Percentiles rank a stretch among this genome's conserved stretches.
phyloP scores from a whole-genome alignment of 441 rosid genomes.

The Monsonia emarginata region DNA sequence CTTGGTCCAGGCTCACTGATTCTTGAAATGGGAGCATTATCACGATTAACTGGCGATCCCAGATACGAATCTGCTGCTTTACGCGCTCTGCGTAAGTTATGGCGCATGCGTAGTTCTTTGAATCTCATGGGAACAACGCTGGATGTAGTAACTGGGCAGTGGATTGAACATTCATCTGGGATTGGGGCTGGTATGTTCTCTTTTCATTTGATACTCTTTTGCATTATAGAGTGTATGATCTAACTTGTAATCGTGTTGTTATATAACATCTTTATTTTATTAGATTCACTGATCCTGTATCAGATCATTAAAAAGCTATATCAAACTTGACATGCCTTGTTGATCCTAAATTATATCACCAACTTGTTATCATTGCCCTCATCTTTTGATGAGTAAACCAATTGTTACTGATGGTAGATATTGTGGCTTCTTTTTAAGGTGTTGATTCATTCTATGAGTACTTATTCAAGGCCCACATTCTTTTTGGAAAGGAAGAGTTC shows the following conservation, averaged over 20 bases:
- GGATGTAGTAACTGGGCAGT: slow-evolving; percentile 67
- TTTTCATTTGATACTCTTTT: slow-evolving; percentile 12
- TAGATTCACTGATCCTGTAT: not conserved
- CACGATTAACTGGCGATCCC: slow-evolving; percentile 79
- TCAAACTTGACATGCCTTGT: slow-evolving; percentile 3
- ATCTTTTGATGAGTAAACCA: slow-evolving; percentile 8
- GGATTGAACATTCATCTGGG: slow-evolving; percentile 86
- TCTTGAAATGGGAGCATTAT: slow-evolving; percentile 93
- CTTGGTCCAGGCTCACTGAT: slow-evolving; percentile 64
- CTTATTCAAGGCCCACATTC: slow-evolving; percentile 77
- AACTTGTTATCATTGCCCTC: slow-evolving; percentile 3
- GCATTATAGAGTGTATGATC: slow-evolving; percentile 1
- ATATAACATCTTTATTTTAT: slow-evolving; percentile 1
- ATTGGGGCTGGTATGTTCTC: slow-evolving; percentile 78
- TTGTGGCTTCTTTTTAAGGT: slow-evolving; percentile 39
- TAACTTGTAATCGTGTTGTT: slow-evolving; percentile 4
- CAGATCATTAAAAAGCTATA: not conserved
- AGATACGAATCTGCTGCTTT: slow-evolving; percentile 74
- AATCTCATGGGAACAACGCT: slow-evolving; percentile 77
- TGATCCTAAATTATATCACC: not conserved
- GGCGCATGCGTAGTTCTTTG: slow-evolving; percentile 91
- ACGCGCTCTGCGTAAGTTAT: slow-evolving; percentile 76
- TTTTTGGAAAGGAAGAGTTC: slow-evolving; percentile 87
- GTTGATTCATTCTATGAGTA: slow-evolving; percentile 95
- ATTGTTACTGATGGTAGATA: slow-evolving; percentile 26